phyloP scores from a whole-genome alignment of 257 asterid genomes.

The Fraxinus americana region DNA sequence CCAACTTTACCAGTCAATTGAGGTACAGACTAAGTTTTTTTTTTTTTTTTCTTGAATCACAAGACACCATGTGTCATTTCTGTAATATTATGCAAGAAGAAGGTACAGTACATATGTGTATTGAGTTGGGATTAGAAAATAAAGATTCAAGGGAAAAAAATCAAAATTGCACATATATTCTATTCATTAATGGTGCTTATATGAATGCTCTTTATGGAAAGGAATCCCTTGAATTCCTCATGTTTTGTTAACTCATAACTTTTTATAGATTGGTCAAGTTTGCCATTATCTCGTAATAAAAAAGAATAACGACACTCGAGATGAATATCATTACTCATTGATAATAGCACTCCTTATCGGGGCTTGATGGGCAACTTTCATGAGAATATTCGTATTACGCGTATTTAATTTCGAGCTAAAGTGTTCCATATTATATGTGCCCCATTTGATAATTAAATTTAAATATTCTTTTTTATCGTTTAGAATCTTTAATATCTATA shows the following conservation, averaged over 20 bases:
- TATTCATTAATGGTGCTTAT: not conserved
- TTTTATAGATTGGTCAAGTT: constrained; percentile 5
- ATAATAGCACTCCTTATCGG: constrained; percentile 25
- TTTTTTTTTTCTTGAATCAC: no score
- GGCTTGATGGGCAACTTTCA: constrained; percentile 29
- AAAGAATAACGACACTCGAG: not conserved
- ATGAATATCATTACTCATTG: no score
- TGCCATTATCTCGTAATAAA: constrained; percentile 37
- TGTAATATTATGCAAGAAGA: no score
- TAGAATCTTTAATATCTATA: not conserved
- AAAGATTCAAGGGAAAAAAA: not conserved
- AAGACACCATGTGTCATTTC: no score
- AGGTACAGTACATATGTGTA: no score
- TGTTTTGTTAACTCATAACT: constrained; percentile 8
- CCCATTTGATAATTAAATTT: not conserved
- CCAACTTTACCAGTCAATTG: no score
- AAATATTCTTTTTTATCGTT: not conserved
- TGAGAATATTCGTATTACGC: not conserved
- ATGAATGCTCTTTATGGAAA: constrained; percentile 11
- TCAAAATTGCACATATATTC: not conserved
- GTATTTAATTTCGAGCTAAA: not conserved
- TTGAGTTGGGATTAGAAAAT: not conserved
- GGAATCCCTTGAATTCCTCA: constrained; percentile 16
- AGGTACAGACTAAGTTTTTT: no score
- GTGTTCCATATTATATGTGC: constrained; percentile 2